Evolutionary conservation across 306 rosid genomes (phyloP).

Genomic region (Rosa rugosa): DNA sequence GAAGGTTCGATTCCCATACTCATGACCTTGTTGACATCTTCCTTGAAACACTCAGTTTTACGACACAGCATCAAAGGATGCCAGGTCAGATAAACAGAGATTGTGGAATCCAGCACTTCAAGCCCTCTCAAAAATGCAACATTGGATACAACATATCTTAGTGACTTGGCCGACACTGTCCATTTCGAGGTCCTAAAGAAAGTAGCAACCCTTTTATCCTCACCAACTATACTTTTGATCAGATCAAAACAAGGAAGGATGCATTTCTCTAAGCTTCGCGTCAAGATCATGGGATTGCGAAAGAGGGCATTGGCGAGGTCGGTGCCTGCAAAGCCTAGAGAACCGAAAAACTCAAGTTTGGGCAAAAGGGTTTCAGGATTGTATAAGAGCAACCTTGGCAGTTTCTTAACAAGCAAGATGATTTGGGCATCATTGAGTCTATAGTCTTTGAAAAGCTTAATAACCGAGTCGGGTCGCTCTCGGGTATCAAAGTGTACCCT

Average conservation of each 20-base stretch:
- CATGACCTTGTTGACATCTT: not conserved
- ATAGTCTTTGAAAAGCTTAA: not conserved
- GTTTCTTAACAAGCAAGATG: not conserved
- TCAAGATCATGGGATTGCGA: not conserved
- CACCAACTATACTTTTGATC: not conserved
- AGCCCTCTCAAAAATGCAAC: not conserved
- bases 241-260: not conserved
- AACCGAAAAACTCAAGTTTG: not conserved
- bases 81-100: slow-evolving; percentile 2
- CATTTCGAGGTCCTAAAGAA: not conserved
- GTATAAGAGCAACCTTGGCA: not conserved
- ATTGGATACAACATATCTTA: not conserved
- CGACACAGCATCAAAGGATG: not conserved
- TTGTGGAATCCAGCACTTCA: not conserved
- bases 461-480: not conserved
- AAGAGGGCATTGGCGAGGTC: not conserved
- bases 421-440: not conserved
- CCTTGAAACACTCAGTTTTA: not conserved
- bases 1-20: not conserved
- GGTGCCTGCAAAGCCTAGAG: not conserved
- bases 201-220: not conserved
- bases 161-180: not conserved
- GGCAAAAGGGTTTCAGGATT: not conserved
- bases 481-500: not conserved
- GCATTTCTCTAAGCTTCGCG: not conserved